Conservation (phyloP, 2,329 filamentous ascomycete species). For the Paraconiothyrium brasiliense region DNA sequence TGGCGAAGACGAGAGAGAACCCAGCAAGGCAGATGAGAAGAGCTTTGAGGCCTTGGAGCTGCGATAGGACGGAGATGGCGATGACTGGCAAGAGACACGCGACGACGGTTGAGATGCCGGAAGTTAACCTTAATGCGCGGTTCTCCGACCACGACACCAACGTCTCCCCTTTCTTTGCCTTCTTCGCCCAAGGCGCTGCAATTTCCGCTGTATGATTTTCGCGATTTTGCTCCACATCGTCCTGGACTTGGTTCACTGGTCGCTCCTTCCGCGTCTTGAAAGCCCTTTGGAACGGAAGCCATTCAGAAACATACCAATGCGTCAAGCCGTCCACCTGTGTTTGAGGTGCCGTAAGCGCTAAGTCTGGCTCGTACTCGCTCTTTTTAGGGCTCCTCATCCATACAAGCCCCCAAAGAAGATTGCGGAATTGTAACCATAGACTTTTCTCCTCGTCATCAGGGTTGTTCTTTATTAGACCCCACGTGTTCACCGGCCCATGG, state of each 20-base stretch:
- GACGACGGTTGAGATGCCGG: conserved; percentile 19
- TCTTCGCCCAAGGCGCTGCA: background rate
- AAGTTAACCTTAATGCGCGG: conserved; percentile 16
- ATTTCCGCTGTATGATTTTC: no score
- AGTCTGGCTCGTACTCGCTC: conserved; percentile 9
- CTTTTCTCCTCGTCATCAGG: background rate
- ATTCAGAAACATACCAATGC: conserved; percentile 12
- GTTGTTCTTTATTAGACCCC: conserved; percentile 6
- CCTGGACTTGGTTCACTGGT: background rate
- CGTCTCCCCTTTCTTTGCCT: no score
- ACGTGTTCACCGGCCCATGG: conserved; percentile 2
- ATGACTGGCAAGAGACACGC: conserved; percentile 24
- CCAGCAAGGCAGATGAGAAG: conserved; percentile 20
- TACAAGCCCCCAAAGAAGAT: conserved; percentile 10
- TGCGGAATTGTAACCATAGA: conserved; percentile 18
- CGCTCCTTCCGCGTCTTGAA: background rate
- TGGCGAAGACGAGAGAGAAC: conserved; percentile 20
- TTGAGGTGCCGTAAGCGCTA: conserved; percentile 9
- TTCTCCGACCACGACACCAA: conserved; percentile 15
- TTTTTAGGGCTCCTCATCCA: conserved; percentile 3
- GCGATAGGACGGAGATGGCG: conserved; percentile 22
- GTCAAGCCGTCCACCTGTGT: conserved; percentile 19
- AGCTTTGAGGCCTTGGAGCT: conserved; percentile 17
- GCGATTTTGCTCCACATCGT: conserved; percentile 8
- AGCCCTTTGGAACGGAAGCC: conserved; percentile 3